phyloP scores from a whole-genome alignment of 345 rosid species.

The Salix dunnii region DNA sequence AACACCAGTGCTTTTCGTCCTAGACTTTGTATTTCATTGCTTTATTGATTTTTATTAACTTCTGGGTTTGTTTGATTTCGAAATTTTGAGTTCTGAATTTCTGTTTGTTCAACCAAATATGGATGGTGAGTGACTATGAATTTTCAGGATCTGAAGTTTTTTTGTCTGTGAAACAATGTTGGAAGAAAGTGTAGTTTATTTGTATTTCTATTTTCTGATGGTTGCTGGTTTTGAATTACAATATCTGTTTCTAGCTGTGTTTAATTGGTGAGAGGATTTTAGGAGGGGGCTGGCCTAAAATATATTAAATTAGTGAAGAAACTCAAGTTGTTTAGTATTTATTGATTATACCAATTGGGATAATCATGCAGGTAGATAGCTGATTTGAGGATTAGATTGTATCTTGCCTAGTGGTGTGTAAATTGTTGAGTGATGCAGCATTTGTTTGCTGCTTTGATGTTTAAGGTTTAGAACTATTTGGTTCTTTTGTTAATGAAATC shows the following conservation, averaged over 20 bases:
- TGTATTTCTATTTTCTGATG: neutral
- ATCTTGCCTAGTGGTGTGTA: neutral
- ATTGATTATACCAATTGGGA: neutral
- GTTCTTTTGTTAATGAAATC: neutral
- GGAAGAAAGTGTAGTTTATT: neutral
- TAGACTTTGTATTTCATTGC: constrained; percentile 1
- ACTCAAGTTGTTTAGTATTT: neutral
- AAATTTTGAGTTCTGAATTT: constrained; percentile 9
- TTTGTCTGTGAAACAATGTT: neutral
- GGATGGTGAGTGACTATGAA: neutral
- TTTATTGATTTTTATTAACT: neutral
- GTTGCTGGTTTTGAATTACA: neutral
- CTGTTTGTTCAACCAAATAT: neutral
- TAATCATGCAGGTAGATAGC: neutral
- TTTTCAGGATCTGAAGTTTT: neutral
- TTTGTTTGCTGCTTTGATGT: neutral
- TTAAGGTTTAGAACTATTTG: neutral
- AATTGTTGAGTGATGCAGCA: neutral
- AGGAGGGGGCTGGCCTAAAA: neutral
- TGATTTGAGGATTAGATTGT: neutral
- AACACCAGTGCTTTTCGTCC: neutral
- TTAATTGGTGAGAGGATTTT: neutral
- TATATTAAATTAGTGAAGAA: neutral
- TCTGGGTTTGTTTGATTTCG: constrained; percentile 1
- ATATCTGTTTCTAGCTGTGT: neutral